Evolutionary conservation across 2,329 filamentous ascomycete species (phyloP).

Genomic region (Trichoderma aggressivum): DNA sequence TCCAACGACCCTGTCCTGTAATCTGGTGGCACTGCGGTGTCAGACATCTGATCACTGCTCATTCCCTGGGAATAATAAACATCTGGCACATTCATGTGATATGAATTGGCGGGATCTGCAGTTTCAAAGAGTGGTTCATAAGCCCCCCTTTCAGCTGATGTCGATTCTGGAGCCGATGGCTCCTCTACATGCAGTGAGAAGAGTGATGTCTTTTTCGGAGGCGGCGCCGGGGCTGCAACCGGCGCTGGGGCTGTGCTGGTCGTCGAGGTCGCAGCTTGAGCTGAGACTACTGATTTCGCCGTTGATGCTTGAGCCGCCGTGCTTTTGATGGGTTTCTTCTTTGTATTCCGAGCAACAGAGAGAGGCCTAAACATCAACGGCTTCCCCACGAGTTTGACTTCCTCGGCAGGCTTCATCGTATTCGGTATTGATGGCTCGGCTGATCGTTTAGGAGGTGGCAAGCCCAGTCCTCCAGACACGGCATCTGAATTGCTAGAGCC

Average conservation of each 20-base stretch:
- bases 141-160: slow-evolving; percentile 25
- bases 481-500: slow-evolving; percentile 22
- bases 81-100: slow-evolving; percentile 25
- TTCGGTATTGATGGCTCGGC: slow-evolving; percentile 49
- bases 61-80: slow-evolving; percentile 35
- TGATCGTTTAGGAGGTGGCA: slow-evolving; percentile 42
- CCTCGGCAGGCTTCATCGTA: slow-evolving; percentile 57
- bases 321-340: slow-evolving; percentile 50
- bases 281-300: slow-evolving; percentile 2
- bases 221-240: slow-evolving; percentile 24
- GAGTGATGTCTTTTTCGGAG: slow-evolving; percentile 59
- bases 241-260: slow-evolving; percentile 22
- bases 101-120: slow-evolving; percentile 15
- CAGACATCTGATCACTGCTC: slow-evolving; percentile 26
- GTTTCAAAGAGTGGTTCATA: slow-evolving; percentile 55
- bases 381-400: slow-evolving; percentile 70
- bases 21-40: slow-evolving; percentile 29
- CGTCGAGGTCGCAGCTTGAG: slow-evolving; percentile 2
- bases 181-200: slow-evolving; percentile 61
- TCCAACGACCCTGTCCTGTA: slow-evolving; percentile 56
- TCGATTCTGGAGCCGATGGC: slow-evolving; percentile 25
- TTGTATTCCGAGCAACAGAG: slow-evolving; percentile 74
- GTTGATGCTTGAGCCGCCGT: slow-evolving; percentile 19
- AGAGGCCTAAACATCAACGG: slow-evolving; percentile 85
- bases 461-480: slow-evolving; percentile 27